Evolutionary conservation across 225 moss, liverwort and hornwort genomes (phyloP).

Genomic region (Lunularia cruciata): DNA sequence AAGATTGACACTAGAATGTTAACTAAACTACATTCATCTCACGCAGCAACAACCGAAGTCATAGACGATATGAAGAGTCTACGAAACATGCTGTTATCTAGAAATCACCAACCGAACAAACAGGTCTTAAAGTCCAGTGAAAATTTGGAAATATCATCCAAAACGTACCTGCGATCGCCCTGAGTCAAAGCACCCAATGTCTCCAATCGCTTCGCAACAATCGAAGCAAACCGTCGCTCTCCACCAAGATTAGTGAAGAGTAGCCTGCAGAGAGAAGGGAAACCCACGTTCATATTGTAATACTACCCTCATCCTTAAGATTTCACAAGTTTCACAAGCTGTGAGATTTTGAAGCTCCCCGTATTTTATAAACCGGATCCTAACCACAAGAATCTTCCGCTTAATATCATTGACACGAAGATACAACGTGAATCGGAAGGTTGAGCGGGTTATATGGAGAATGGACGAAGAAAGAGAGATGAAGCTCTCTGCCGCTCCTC

Average conservation of each 20-base stretch:
- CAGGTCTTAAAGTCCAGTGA: neutral
- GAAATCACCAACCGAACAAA: too few relatives aligned
- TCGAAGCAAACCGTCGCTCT: constrained; percentile 95
- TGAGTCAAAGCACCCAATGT: constrained; percentile 96
- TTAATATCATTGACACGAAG: too few relatives aligned
- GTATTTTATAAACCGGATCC: too few relatives aligned
- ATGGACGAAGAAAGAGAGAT: too few relatives aligned
- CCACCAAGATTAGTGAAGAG: constrained; percentile 97
- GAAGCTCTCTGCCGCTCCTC: too few relatives aligned
- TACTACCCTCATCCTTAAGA: too few relatives aligned
- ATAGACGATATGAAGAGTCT: too few relatives aligned
- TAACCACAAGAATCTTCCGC: too few relatives aligned
- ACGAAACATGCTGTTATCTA: too few relatives aligned
- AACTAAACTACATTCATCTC: neutral
- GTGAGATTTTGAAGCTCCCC: too few relatives aligned
- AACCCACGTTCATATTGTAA: neutral
- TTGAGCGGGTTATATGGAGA: too few relatives aligned
- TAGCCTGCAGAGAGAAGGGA: constrained; percentile 41
- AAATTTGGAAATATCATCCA: neutral
- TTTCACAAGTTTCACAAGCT: too few relatives aligned
- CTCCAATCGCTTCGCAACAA: constrained; percentile 96
- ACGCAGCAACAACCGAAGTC: neutral
- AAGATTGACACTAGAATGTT: neutral
- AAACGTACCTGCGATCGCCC: constrained; percentile 80
- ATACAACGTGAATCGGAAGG: neutral